Percentiles rank a stretch among this genome's conserved stretches.
phyloP scores from a whole-genome alignment of 805 yeast genomes.

The Zygoascus flipseniorum region DNA sequence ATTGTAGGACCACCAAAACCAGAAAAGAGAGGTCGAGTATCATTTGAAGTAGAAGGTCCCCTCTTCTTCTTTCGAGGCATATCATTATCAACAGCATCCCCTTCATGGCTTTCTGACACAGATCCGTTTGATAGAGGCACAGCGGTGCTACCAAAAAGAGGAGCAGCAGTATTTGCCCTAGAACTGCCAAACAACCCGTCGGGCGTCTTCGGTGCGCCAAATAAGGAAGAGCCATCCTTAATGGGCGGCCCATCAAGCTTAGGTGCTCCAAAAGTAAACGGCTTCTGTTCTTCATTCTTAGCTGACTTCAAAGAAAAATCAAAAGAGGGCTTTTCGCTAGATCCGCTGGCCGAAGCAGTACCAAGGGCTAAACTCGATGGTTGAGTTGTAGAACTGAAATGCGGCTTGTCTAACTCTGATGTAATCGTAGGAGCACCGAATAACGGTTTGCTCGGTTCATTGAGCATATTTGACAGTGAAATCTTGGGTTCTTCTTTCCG shows the following conservation, averaged over 20 bases:
- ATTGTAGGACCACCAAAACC: not conserved
- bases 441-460: not conserved
- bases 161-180: too few species aligned
- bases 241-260: not conserved
- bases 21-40: not conserved
- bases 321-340: not conserved
- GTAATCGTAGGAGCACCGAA: not conserved
- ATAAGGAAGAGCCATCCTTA: not conserved
- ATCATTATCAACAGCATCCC: not conserved
- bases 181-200: not conserved
- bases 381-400: too few species aligned
- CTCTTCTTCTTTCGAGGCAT: not conserved
- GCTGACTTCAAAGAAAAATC: not conserved
- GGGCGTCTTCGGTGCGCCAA: not conserved
- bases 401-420: not conserved
- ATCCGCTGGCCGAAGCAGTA: not conserved
- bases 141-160: not conserved
- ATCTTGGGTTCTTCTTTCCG: not conserved
- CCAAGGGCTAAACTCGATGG: too few species aligned
- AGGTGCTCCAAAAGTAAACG: not conserved
- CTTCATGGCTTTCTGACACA: not conserved
- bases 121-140: not conserved
- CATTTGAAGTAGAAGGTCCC: not conserved
- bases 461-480: not conserved
- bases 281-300: not conserved